Percentiles rank a stretch among this genome's conserved stretches.
phyloP scores from a whole-genome alignment of 2,329 filamentous ascomycete genomes.

The Apiospora marii region DNA sequence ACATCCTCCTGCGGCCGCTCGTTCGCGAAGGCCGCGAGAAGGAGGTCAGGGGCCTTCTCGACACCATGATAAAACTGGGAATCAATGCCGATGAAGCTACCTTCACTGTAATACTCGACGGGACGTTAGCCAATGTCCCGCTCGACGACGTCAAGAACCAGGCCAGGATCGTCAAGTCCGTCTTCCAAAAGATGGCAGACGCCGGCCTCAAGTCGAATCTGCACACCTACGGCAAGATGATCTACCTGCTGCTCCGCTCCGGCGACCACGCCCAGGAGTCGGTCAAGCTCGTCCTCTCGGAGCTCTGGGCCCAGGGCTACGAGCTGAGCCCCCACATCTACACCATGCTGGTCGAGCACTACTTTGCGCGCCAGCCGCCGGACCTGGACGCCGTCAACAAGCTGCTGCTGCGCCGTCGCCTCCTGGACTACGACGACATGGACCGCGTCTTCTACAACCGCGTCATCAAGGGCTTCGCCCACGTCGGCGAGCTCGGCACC shows the following conservation, averaged over 20 bases:
- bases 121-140: constrained; percentile 55
- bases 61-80: constrained; percentile 63
- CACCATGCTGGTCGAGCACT: constrained; percentile 75
- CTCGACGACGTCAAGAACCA: constrained; percentile 53
- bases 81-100: constrained; percentile 72
- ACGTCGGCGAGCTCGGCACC: constrained; percentile 55
- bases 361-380: constrained; percentile 66
- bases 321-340: constrained; percentile 71
- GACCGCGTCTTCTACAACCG: constrained; percentile 57
- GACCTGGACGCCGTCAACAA: constrained; percentile 66
- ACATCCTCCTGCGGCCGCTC: constrained; percentile 70
- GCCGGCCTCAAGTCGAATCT: constrained; percentile 66
- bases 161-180: constrained; percentile 53
- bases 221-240: constrained; percentile 73
- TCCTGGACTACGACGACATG: constrained; percentile 41
- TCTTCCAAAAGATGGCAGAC: constrained; percentile 56
- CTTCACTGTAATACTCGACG: constrained; percentile 76
- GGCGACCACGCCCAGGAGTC: constrained; percentile 53
- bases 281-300: constrained; percentile 66
- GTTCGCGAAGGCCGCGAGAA: constrained; percentile 57
- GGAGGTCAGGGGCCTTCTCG: constrained; percentile 61
- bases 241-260: constrained; percentile 66
- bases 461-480: constrained; percentile 69
- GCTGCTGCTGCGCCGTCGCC: constrained; percentile 60
- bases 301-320: constrained; percentile 65